Base-by-base conservation (phyloP, 345 rosid species). In the Heritiera fomes region DNA sequence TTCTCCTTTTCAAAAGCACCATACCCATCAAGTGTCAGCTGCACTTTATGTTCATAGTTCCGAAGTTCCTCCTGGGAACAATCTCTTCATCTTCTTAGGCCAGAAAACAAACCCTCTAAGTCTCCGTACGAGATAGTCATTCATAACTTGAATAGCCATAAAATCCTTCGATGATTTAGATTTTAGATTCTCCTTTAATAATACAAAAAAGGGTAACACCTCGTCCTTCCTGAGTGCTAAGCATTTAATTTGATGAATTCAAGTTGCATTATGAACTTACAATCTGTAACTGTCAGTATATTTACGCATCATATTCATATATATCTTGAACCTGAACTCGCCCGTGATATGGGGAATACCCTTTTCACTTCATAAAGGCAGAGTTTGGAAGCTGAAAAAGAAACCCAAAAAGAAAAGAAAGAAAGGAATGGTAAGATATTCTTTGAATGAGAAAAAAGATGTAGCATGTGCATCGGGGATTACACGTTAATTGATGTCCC, bases 1-100 rank as follows among this genome's bases (percentile, higher is more conserved):
- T 12, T 47, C 55, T 56, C 6, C 4, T 66, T 64, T 11, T 50
- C 53, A 1, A 47, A 43, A 41, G 68, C 34, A 60, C 55, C 66
- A 59, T 20, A 60, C 55, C 70, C 30, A 46, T 40, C 71, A 8
- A 63, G 9, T 45, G 20, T 23, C 28, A 20, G n/a, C 23, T 55
- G 60, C 23, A 55, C 60, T 18, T 56, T 18, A 56, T 3, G n/a
- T 47, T 53, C 67, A 80, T 76, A 23, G 66, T 75, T 64, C 76
- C 41, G 30, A 70, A 60, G 5, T 61, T 71, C 47, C 15, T 60
- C 46, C n/a, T 34, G 18, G 28, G 34, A 20, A 8, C 56, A 18
- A 52, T 11, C 41, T 30, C 8, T 28, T 28, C 17, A 77, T 77
- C 49, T 43, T 67, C 55, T 58, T 15, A 14, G 18, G 58, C 63